phyloP scores from a whole-genome alignment of 208 protist species.

The Trypanosoma brucei region DNA sequence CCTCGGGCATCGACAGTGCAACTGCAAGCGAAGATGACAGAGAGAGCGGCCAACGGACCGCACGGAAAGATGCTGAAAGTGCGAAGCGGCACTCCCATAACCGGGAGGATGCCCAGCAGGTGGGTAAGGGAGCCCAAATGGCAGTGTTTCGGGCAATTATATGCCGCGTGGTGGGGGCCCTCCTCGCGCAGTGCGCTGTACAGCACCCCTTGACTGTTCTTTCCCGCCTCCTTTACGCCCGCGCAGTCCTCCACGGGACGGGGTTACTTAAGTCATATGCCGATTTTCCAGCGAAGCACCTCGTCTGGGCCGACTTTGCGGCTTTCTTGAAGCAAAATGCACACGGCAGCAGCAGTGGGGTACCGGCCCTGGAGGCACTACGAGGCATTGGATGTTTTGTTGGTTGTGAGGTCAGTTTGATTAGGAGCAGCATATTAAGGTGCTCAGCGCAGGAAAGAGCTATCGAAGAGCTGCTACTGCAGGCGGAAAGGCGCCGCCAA shows the following conservation, averaged over 20 bases:
- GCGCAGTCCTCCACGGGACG: slow-evolving; percentile 62
- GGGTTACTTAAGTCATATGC: slow-evolving; percentile 57
- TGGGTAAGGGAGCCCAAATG: slow-evolving; percentile 23
- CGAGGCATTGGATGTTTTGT: slow-evolving; percentile 33
- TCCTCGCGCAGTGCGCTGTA: slow-evolving; percentile 59
- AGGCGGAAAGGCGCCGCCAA: slow-evolving; percentile 11
- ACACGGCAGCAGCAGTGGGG: slow-evolving; percentile 24
- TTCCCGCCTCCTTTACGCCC: slow-evolving; percentile 58
- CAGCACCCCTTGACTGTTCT: slow-evolving; percentile 70
- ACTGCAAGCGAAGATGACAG: not conserved
- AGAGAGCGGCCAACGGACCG: not conserved
- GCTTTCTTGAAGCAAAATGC: slow-evolving; percentile 1
- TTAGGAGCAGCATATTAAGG: slow-evolving; percentile 31
- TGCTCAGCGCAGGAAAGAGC: slow-evolving; percentile 40
- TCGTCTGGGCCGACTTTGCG: not conserved
- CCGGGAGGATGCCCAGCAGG: slow-evolving; percentile 3
- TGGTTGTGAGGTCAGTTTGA: slow-evolving; percentile 35
- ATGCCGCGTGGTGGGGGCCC: slow-evolving; percentile 57
- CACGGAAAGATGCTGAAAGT: not conserved
- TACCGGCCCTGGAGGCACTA: slow-evolving; percentile 32
- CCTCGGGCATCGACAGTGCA: not conserved
- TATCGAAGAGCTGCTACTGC: slow-evolving; percentile 28
- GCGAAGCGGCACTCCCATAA: slow-evolving; percentile 24
- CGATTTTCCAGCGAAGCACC: slow-evolving; percentile 7
- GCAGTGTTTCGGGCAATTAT: slow-evolving; percentile 68